Conservation (phyloP, 257 asterid species). For the Gynochthodes officinalis region DNA sequence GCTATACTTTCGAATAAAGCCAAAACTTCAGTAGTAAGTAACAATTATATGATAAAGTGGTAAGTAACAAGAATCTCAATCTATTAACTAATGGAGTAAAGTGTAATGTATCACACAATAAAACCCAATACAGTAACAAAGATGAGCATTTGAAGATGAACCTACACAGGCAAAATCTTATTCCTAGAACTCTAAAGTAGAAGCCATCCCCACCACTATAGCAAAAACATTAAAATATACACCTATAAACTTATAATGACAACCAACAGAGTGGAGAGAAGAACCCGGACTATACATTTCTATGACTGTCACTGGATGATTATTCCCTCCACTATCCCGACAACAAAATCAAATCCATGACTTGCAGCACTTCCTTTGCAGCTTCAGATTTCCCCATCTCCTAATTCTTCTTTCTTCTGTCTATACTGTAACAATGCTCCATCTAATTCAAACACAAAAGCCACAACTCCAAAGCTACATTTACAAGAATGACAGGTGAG, state of each 20-base stretch:
- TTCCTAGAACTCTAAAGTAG: not conserved
- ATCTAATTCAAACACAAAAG: not conserved
- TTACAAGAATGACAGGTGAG: constrained; percentile 3
- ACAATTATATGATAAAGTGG: too few species aligned
- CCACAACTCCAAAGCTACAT: not conserved
- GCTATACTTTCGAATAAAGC: too few species aligned
- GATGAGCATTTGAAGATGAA: not conserved
- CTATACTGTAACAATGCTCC: not conserved
- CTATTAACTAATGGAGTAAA: too few species aligned
- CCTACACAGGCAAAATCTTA: constrained; percentile 1
- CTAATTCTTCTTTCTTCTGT: not conserved
- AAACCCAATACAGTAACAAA: not conserved
- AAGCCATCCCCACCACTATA: not conserved
- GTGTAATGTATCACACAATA: not conserved
- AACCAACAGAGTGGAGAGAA: constrained; percentile 11
- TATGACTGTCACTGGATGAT: not conserved
- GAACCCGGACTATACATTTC: not conserved
- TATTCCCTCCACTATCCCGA: not conserved
- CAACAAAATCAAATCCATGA: not conserved
- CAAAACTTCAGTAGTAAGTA: too few species aligned
- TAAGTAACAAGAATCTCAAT: too few species aligned
- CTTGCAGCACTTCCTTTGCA: not conserved
- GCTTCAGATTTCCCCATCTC: not conserved
- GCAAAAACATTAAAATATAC: not conserved
- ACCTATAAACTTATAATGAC: not conserved